A percentile compares a stretch with the other conserved stretches of the same genome.
Conservation (phyloP, 345 rosid species). For the Eucalyptus marginata region DNA sequence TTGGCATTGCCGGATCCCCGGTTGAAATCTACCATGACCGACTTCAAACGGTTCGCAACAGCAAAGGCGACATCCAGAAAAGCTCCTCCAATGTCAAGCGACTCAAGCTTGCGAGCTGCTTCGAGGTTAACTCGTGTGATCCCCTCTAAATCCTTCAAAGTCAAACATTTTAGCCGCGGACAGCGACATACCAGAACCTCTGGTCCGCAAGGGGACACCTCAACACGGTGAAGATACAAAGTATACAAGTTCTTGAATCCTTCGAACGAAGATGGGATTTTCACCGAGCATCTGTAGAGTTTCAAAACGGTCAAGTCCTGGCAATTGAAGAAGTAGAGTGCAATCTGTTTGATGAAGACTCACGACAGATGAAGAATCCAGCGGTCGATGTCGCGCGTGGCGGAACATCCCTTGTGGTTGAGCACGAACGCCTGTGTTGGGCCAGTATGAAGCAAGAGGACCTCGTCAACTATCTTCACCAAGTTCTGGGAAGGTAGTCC, state of each 20-base stretch:
- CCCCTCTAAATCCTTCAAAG: too few species aligned
- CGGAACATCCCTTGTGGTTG: neutral
- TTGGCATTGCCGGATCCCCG: neutral
- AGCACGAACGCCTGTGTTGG: neutral
- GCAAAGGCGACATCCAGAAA: neutral
- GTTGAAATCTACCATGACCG: neutral
- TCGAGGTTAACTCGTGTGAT: neutral
- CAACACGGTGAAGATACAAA: constrained; percentile 33
- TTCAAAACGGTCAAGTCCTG: constrained; percentile 39
- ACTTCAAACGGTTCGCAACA: neutral
- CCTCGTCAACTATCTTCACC: neutral
- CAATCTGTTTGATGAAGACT: neutral
- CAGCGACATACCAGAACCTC: constrained; percentile 28
- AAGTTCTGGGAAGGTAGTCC: neutral
- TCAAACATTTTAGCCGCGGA: neutral
- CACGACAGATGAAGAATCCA: constrained; percentile 21
- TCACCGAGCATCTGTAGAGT: constrained; percentile 44
- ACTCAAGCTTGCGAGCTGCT: neutral
- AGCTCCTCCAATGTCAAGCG: neutral
- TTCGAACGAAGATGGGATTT: constrained; percentile 25
- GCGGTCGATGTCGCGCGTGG: neutral
- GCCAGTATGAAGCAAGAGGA: constrained; percentile 30
- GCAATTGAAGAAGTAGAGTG: neutral
- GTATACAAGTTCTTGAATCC: constrained; percentile 50
- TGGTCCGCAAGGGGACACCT: neutral